Evolutionary conservation across 352 stramenopile species (phyloP), one percentile per base, ranked within the genome.

Genomic region (Phytophthora tubulina): DNA sequence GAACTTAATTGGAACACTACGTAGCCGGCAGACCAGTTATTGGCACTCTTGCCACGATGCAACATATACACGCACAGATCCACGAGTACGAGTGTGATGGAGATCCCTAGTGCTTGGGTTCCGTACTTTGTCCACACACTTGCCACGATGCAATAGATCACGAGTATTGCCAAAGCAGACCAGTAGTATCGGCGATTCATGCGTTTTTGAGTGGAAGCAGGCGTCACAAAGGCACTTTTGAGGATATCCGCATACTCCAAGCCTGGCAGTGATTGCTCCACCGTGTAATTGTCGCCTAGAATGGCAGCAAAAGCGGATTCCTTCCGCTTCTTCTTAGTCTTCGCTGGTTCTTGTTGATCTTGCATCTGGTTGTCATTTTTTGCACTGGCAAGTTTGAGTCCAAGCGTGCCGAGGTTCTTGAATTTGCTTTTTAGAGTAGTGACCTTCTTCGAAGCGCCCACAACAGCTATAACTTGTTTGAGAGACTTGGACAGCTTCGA

Each of bases 401-500:
- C 88, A 33, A 95, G 71, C 0, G 84, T 90, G 1, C 88, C 89
- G 30, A 95, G 78, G 54, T 93, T 94, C 53, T 95, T 94, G 64
- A 95, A 93, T 50, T 93, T 94, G 17, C 55, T 84, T 67, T 96
- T 96, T 45, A 94, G 71, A 6, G 80, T 76, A 13, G 81, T 91
- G 5, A 93, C 82, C 61, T 95, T 96, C 60, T 96, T 95, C 15
- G 80, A 84, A 3, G 86, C 86, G 0, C 79, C 81, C 6, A 95
- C 87, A 9, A 90, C 83, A 5, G 88, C 82, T n/a, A 95, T 67
- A 14, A 96, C 87, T 51, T 95, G 86, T 3, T 85, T 78, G 41
- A 96, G 80, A 30, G 88, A 95, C 61, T 95, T 96, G 17, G 83
- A 87, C 13, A 96, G 68, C 75, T 96, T 93, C 6, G 81, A 78